These are phyloP conservation scores for Cyclospora cayetanensis DNA, from an alignment of 169 alveolate species.

Conservation along the genomic window DNA sequence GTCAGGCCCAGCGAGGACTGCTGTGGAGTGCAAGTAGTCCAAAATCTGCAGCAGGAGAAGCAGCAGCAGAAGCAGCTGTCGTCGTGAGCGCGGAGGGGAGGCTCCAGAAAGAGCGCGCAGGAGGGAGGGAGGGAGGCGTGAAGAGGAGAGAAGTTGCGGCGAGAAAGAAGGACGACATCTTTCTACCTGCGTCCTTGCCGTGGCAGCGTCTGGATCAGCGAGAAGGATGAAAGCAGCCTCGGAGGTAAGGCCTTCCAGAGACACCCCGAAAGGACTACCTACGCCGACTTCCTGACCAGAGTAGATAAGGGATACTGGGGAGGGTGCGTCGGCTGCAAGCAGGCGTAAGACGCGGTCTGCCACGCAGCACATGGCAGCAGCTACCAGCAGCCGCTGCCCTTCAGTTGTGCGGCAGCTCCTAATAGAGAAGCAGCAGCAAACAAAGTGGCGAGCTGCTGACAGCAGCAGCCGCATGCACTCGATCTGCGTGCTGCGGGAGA, in stretches of 20 bases:
- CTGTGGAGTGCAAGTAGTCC: constrained; percentile 38
- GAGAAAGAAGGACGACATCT: too few species aligned
- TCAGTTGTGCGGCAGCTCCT: constrained; percentile 63
- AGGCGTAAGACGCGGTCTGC: constrained; percentile 74
- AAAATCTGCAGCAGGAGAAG: constrained; percentile 4
- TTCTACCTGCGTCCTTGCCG: constrained; percentile 74
- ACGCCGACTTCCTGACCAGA: constrained; percentile 77
- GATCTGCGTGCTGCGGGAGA: constrained; percentile 65
- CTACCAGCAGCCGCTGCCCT: constrained; percentile 70
- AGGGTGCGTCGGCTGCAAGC: constrained; percentile 68
- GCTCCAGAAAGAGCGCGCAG: background rate
- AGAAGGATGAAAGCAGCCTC: constrained; percentile 74
- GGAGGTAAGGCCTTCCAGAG: constrained; percentile 69
- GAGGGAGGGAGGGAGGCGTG: background rate
- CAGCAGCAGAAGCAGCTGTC: background rate
- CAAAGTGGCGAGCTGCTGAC: constrained; percentile 37
- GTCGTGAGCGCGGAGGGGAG: background rate
- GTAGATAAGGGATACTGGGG: constrained; percentile 74
- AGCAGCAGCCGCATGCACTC: constrained; percentile 64
- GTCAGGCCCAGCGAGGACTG: background rate
- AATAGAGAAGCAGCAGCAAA: constrained; percentile 51
- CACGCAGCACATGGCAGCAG: constrained; percentile 74
- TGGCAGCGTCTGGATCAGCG: constrained; percentile 70
- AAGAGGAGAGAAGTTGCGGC: background rate
- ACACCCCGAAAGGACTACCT: constrained; percentile 72